These are phyloP conservation scores for Nothophoma quercina DNA, from an alignment of 2,329 filamentous ascomycete genomes.

Conservation along the genomic window DNA sequence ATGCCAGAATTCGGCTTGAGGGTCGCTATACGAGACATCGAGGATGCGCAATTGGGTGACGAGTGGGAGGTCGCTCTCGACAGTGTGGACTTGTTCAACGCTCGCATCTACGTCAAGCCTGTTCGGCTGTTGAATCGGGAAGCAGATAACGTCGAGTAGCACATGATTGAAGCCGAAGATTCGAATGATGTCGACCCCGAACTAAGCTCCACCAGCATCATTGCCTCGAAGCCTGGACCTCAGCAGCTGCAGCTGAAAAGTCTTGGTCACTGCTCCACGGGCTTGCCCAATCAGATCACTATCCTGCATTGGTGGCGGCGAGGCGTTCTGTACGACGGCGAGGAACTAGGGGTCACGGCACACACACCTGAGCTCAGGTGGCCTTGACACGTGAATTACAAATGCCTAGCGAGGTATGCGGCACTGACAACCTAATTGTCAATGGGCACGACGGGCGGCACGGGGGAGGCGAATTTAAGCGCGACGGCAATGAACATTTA, in stretches of 20 bases:
- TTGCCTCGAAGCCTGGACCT: neutral
- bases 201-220: neutral
- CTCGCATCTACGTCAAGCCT: conserved; percentile 44
- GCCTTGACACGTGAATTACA: conserved; percentile 15
- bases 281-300: neutral
- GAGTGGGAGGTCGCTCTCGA: conserved; percentile 56
- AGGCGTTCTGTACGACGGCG: conserved; percentile 33
- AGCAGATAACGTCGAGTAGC: neutral
- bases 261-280: neutral
- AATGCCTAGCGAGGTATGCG: conserved; percentile 14
- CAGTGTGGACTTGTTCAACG: conserved; percentile 46
- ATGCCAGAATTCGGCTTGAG: conserved; percentile 30
- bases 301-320: neutral
- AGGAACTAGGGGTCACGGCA: conserved; percentile 5
- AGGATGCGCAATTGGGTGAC: conserved; percentile 49
- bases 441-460: conserved; percentile 12
- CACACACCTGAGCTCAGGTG: neutral
- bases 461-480: conserved; percentile 16
- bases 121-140: conserved; percentile 48
- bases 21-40: conserved; percentile 19
- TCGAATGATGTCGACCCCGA: neutral
- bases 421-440: neutral
- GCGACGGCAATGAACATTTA: conserved; percentile 17
- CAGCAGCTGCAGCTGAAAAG: neutral
- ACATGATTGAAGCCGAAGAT: neutral